Percentiles rank a stretch among this genome's conserved stretches.
Conservation (phyloP, 768 basidiomycete species). For the Hygrocybe coccinea region DNA sequence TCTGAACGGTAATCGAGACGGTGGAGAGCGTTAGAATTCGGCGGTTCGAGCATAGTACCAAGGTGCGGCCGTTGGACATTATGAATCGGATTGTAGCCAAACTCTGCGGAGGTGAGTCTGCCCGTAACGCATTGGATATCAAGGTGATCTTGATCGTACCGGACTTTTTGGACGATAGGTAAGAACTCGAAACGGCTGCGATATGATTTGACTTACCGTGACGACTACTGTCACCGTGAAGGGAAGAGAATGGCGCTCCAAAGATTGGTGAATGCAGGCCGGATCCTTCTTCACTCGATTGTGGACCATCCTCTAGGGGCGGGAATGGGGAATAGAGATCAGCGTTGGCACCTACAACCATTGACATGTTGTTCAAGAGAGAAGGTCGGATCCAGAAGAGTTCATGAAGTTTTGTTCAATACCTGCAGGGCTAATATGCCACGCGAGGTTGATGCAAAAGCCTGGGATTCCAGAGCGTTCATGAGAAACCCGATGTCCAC, state of each 20-base stretch:
- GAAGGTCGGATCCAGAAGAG: constrained; percentile 18
- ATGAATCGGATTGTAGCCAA: constrained; percentile 43
- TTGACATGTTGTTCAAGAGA: constrained; percentile 33
- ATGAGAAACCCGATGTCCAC: too few relatives aligned
- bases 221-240: constrained; percentile 49
- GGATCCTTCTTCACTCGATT: constrained; percentile 73
- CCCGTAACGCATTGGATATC: constrained; percentile 46
- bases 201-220: constrained; percentile 41
- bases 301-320: constrained; percentile 58
- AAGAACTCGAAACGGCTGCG: constrained; percentile 38
- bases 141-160: constrained; percentile 47
- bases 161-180: constrained; percentile 59
- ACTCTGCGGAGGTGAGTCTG: constrained; percentile 44
- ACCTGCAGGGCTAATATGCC: constrained; percentile 1
- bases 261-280: constrained; percentile 71
- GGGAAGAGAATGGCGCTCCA: constrained; percentile 42
- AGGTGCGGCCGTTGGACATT: constrained; percentile 47
- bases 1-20: constrained; percentile 40
- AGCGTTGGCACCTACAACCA: constrained; percentile 54
- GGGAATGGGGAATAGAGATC: constrained; percentile 58
- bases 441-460: constrained; percentile 1
- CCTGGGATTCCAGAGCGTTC: neutral
- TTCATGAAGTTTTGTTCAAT: neutral
- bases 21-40: constrained; percentile 32
- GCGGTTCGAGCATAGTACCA: too few relatives aligned